Evolutionary conservation across 192 early-diverging fungal genomes (phyloP).

Genomic region (Backusella morwellensis): DNA sequence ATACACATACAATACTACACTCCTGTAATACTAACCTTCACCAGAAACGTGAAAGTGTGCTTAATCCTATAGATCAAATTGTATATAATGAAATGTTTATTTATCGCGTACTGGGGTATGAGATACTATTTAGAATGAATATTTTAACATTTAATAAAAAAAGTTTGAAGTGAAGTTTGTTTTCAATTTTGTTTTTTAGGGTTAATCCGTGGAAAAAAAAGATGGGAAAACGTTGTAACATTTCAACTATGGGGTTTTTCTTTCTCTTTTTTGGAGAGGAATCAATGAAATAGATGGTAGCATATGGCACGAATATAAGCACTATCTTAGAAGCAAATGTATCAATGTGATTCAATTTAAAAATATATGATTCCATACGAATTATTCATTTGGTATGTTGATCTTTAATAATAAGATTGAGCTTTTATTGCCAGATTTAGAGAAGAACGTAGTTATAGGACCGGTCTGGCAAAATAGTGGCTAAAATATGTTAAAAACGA

Average conservation of each 20-base stretch:
- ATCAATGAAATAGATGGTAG: neutral
- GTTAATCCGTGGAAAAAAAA: neutral
- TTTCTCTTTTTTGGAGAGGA: neutral
- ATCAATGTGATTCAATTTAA: too few relatives aligned
- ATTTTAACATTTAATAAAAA: neutral
- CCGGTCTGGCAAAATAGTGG: neutral
- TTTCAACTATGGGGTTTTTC: neutral
- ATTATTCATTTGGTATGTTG: neutral
- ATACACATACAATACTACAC: neutral
- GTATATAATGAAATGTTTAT: too few relatives aligned
- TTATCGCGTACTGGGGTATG: neutral
- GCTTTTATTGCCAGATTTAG: neutral
- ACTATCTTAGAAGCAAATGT: neutral
- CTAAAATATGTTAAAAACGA: neutral
- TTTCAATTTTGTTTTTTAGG: neutral
- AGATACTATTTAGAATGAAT: neutral
- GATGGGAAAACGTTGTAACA: neutral
- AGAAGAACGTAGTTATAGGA: neutral
- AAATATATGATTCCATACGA: too few relatives aligned
- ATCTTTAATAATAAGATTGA: neutral
- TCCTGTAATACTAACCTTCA: neutral
- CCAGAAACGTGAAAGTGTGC: neutral
- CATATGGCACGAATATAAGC: neutral
- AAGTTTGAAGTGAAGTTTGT: neutral
- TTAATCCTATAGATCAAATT: neutral